Evolutionary conservation across 768 basidiomycete species (phyloP), one percentile per base, ranked within the genome.

Genomic region (Leccinum rimulosum): DNA sequence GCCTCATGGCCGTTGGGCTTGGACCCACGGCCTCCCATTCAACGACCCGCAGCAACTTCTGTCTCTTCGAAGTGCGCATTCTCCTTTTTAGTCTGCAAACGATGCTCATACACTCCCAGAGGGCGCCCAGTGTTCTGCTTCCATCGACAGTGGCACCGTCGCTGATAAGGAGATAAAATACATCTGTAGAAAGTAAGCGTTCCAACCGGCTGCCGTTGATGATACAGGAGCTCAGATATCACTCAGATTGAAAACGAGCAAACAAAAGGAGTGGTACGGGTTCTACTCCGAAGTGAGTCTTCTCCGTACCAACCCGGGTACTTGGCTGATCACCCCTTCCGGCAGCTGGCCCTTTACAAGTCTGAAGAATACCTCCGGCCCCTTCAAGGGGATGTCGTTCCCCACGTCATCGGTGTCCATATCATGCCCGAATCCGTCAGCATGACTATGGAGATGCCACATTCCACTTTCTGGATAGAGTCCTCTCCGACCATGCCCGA

Each of bases 401-500:
- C 86, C 1, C 66, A 73, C 40, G 68, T 88, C 57, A 83, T 87
- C 52, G 80, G 79, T 43, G 75, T 82, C 22, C 79, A 79, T 67
- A 60, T 75, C 22, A 68, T 72, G 60, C 65, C 76, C 28, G 73
- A 73, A 52, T 65, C 71, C 10, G 71, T 82, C 50, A 76, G 76
- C 63, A 50, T 75, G 30, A 75, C 79, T 12, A 81, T 84, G 77
- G 83, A 82, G 62, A 72, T 80, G 15, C 86, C 86, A 1, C 83
- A 87, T 62, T 73, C 71, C 15, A 76, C 77, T 7, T 84, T 86
- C 68, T 87, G 86, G 85, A 78, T 84, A 60, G 80, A 86, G 61
- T 82, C 87, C 14, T 82, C 79, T 5, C 68, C 79, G 3, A 77
- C 75, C 47, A 87, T 88, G 84, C 84, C 85, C 4, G 63, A 69